phyloP scores from a whole-genome alignment of 768 basidiomycete species.

The Pseudohyphozyma bogoriensis region DNA sequence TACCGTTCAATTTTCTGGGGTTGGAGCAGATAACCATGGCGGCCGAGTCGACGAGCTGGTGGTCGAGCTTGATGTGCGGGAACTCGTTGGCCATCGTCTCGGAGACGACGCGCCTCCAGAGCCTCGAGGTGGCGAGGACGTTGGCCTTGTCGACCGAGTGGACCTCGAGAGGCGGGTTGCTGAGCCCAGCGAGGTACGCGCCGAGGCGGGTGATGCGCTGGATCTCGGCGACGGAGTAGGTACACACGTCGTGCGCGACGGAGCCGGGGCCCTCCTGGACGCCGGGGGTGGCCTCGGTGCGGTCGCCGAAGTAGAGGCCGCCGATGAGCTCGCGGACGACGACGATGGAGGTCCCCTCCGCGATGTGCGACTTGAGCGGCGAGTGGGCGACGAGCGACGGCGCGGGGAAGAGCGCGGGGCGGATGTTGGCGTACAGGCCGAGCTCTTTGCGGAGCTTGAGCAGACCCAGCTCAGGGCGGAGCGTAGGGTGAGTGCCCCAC shows the following conservation, averaged over 20 bases:
- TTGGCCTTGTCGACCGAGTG: slow-evolving; percentile 98
- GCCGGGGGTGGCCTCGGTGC: slow-evolving; percentile 66
- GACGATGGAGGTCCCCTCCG: slow-evolving; percentile 56
- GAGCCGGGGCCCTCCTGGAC: slow-evolving; percentile 44
- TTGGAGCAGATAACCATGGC: slow-evolving; percentile 88
- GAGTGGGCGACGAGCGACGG: slow-evolving; percentile 77
- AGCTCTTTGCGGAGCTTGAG: slow-evolving; percentile 79
- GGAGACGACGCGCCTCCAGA: slow-evolving; percentile 88
- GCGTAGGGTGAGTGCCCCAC: slow-evolving; percentile 81
- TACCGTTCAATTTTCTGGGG: slow-evolving; percentile 86
- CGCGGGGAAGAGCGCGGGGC: slow-evolving; percentile 88
- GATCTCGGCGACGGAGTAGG: slow-evolving; percentile 83
- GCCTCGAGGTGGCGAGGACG: slow-evolving; percentile 82
- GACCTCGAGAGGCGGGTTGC: slow-evolving; percentile 73
- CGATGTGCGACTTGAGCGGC: slow-evolving; percentile 56
- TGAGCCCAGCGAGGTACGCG: slow-evolving; percentile 73
- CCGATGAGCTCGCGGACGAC: slow-evolving; percentile 94
- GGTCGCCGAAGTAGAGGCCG: slow-evolving; percentile 86
- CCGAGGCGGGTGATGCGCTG: slow-evolving; percentile 92
- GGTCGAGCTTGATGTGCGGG: slow-evolving; percentile 75
- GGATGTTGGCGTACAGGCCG: slow-evolving; percentile 95
- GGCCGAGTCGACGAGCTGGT: slow-evolving; percentile 89
- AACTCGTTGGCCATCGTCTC: slow-evolving; percentile 76
- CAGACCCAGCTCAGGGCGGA: slow-evolving; percentile 87
- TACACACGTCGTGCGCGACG: slow-evolving; percentile 82